Percentiles rank a stretch among this genome's conserved stretches.
These are phyloP conservation scores for Priceomyces haplophilus DNA, from an alignment of 805 yeast species.

Conservation along the genomic window DNA sequence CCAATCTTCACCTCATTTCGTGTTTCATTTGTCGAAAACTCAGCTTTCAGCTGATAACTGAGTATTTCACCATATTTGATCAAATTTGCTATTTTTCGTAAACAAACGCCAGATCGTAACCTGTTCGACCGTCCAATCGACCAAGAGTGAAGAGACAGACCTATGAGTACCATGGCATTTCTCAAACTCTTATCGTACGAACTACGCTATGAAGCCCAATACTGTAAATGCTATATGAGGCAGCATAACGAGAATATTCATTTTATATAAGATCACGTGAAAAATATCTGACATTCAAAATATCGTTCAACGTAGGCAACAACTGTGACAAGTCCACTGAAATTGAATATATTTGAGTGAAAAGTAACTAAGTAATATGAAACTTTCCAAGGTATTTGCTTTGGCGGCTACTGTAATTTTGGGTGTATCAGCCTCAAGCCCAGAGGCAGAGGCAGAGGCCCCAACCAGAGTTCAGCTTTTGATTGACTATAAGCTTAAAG, in stretches of 20 bases:
- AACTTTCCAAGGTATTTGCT: slow-evolving; percentile 4
- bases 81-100: neutral
- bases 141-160: neutral
- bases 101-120: neutral
- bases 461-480: slow-evolving; percentile 33
- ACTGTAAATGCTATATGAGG: neutral
- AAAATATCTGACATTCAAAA: neutral
- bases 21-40: neutral
- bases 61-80: neutral
- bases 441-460: slow-evolving; percentile 10
- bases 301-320: neutral
- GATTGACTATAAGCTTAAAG: slow-evolving; percentile 49
- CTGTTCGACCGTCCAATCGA: neutral
- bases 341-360: neutral
- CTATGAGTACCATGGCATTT: neutral
- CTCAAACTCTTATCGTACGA: neutral
- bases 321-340: neutral
- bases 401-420: slow-evolving; percentile 8
- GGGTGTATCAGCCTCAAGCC: slow-evolving; percentile 10
- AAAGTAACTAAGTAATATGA: slow-evolving; percentile 1
- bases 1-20: neutral
- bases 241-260: neutral
- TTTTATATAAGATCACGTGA: neutral
- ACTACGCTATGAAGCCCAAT: no score
- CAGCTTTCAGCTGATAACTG: neutral